Conservation (phyloP, 805 yeast species). For the Teunomyces panamensis region DNA sequence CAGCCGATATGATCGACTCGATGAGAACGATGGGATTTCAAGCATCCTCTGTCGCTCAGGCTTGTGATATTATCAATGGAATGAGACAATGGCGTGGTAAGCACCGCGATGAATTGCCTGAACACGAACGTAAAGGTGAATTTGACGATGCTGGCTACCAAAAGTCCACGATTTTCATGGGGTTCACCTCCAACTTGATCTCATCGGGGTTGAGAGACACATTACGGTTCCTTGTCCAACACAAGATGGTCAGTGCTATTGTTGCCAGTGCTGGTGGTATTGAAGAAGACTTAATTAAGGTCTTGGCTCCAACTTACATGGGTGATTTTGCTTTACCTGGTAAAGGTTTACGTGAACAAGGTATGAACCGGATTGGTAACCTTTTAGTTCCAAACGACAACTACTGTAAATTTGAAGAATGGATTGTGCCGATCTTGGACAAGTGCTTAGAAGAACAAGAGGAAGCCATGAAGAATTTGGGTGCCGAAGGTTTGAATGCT, state of each 20-base stretch:
- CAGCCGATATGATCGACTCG: slow-evolving; percentile 70
- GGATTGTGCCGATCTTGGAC: slow-evolving; percentile 95
- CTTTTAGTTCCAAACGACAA: slow-evolving; percentile 96
- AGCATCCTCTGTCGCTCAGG: slow-evolving; percentile 80
- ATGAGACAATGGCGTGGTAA: slow-evolving; percentile 95
- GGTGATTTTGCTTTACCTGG: slow-evolving; percentile 90
- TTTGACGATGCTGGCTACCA: slow-evolving; percentile 77
- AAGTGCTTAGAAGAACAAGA: slow-evolving; percentile 87
- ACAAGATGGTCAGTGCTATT: slow-evolving; percentile 90
- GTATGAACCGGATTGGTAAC: slow-evolving; percentile 97
- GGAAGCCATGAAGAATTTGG: slow-evolving; percentile 49
- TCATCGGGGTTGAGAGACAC: slow-evolving; percentile 94
- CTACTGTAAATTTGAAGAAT: slow-evolving; percentile 95
- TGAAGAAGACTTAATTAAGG: slow-evolving; percentile 95
- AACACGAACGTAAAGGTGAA: slow-evolving; percentile 64
- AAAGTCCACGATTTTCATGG: slow-evolving; percentile 88
- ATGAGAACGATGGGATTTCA: slow-evolving; percentile 98
- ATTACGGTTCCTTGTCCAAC: slow-evolving; percentile 81
- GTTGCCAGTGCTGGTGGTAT: slow-evolving; percentile 99
- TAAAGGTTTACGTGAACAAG: slow-evolving; percentile 79
- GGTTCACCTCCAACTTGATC: slow-evolving; percentile 94
- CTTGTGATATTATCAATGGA: slow-evolving; percentile 87
- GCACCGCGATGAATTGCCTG: slow-evolving; percentile 63
- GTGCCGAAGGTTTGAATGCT: slow-evolving; percentile 58
- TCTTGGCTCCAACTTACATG: slow-evolving; percentile 92